phyloP scores from a whole-genome alignment of 2,329 filamentous ascomycete species.

The Volutella citrinella region DNA sequence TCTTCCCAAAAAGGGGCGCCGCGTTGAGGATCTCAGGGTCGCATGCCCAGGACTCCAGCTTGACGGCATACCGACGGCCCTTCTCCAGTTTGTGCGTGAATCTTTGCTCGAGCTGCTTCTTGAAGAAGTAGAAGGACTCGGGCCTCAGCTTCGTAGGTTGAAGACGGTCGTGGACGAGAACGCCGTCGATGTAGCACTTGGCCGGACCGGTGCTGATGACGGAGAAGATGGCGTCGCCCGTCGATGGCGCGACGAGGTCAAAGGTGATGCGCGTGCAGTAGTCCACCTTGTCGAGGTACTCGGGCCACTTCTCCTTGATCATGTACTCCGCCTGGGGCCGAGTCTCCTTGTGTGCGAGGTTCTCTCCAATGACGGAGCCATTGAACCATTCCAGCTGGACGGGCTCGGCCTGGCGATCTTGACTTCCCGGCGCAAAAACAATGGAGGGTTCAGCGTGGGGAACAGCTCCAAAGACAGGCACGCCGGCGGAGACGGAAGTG shows the following conservation, averaged over 20 bases:
- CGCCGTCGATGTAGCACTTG: conserved; percentile 6
- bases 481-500: not conserved
- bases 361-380: conserved; percentile 5
- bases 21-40: conserved; percentile 8
- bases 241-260: conserved; percentile 3
- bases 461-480: conserved; percentile 7
- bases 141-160: conserved; percentile 2
- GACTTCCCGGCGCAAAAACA: not conserved
- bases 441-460: conserved; percentile 3
- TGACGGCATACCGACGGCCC: not conserved
- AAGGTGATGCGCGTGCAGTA: conserved; percentile 11
- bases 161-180: not conserved
- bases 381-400: conserved; percentile 9
- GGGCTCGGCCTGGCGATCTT: not conserved
- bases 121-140: conserved; percentile 10
- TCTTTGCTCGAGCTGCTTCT: conserved; percentile 3
- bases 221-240: conserved; percentile 7
- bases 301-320: conserved; percentile 14
- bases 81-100: conserved; percentile 1
- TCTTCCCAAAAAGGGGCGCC: conserved; percentile 5
- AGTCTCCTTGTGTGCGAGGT: conserved; percentile 6
- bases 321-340: conserved; percentile 10
- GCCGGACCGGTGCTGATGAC: conserved; percentile 10
- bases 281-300: conserved; percentile 4
- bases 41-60: conserved; percentile 8